Evolutionary conservation across 2,329 filamentous ascomycete species (phyloP).

Genomic region (Dendrostoma leiphaemia): DNA sequence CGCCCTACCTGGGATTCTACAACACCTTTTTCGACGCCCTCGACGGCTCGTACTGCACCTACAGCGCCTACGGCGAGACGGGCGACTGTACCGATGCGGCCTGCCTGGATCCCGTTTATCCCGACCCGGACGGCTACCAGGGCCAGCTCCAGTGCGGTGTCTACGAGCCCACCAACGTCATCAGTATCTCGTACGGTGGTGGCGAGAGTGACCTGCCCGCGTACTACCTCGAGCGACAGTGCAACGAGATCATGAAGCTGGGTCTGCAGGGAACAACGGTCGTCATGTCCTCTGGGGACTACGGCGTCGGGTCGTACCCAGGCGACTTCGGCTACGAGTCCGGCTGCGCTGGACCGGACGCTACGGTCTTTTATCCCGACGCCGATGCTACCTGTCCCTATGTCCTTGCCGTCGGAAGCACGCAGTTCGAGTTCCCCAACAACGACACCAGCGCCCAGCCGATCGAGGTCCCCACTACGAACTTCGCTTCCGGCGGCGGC

Average conservation of each 20-base stretch:
- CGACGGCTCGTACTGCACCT: conserved; percentile 41
- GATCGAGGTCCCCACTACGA: conserved; percentile 23
- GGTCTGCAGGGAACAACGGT: conserved; percentile 40
- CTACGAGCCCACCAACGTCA: conserved; percentile 48
- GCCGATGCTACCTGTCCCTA: conserved; percentile 47
- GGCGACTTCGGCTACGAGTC: conserved; percentile 26
- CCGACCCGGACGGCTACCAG: conserved; percentile 49
- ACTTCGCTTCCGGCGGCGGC: conserved; percentile 30
- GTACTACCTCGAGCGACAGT: conserved; percentile 43
- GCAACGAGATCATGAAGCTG: conserved; percentile 44
- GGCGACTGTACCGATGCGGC: conserved; percentile 38
- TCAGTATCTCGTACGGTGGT: conserved; percentile 49
- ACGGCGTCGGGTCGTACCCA: conserved; percentile 33
- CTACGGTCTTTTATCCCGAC: conserved; percentile 40
- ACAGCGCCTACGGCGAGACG: conserved; percentile 43
- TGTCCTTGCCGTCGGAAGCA: conserved; percentile 42
- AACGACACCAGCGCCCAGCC: conserved; percentile 5
- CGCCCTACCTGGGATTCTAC: conserved; percentile 29
- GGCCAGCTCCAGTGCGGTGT: conserved; percentile 34
- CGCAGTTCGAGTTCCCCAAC: conserved; percentile 22
- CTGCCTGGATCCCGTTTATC: conserved; percentile 46
- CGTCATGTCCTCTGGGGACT: conserved; percentile 39
- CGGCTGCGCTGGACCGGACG: conserved; percentile 34
- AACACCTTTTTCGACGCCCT: conserved; percentile 48
- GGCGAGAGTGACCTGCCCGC: conserved; percentile 44